Percentiles rank a stretch among this genome's conserved stretches.
phyloP scores from a whole-genome alignment of 768 basidiomycete species.

The Suillus paluster region DNA sequence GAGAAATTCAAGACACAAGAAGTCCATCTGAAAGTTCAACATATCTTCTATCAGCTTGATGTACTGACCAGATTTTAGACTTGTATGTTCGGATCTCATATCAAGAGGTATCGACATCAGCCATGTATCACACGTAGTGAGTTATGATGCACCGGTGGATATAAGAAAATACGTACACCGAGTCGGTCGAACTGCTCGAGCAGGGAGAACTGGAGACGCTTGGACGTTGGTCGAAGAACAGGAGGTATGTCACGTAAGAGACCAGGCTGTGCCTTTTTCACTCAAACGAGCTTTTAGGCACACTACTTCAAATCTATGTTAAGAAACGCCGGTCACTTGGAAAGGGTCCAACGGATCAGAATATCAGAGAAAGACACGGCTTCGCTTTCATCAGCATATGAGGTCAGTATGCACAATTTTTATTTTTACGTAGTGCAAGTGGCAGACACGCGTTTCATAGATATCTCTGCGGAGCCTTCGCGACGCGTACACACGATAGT shows the following conservation, averaged over 20 bases:
- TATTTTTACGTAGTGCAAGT: neutral
- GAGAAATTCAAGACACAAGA: constrained; percentile 81
- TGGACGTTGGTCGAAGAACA: constrained; percentile 98
- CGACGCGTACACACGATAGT: constrained; percentile 29
- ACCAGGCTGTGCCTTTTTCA: neutral
- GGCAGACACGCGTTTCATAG: constrained; percentile 23
- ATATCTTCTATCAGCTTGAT: neutral
- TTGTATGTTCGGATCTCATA: constrained; percentile 96
- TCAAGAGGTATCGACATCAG: constrained; percentile 96
- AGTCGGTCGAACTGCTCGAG: constrained; percentile 94
- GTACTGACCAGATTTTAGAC: constrained; percentile 46
- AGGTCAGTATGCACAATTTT: constrained; percentile 48
- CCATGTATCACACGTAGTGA: constrained; percentile 90
- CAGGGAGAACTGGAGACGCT: constrained; percentile 85
- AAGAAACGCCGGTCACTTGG: constrained; percentile 69
- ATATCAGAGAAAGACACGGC: constrained; percentile 65
- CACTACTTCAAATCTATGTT: constrained; percentile 88
- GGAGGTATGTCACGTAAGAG: constrained; percentile 52
- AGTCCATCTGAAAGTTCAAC: constrained; percentile 72
- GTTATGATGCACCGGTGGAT: constrained; percentile 96
- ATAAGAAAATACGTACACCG: constrained; percentile 99
- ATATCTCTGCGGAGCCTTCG: constrained; percentile 33
- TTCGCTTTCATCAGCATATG: constrained; percentile 62
- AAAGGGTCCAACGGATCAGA: constrained; percentile 68
- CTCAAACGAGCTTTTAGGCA: constrained; percentile 52